Percentiles rank a stretch among this genome's conserved stretches.
These are phyloP conservation scores for Psophocarpus tetragonolobus DNA, from an alignment of 306 rosid genomes.

Conservation along the genomic window DNA sequence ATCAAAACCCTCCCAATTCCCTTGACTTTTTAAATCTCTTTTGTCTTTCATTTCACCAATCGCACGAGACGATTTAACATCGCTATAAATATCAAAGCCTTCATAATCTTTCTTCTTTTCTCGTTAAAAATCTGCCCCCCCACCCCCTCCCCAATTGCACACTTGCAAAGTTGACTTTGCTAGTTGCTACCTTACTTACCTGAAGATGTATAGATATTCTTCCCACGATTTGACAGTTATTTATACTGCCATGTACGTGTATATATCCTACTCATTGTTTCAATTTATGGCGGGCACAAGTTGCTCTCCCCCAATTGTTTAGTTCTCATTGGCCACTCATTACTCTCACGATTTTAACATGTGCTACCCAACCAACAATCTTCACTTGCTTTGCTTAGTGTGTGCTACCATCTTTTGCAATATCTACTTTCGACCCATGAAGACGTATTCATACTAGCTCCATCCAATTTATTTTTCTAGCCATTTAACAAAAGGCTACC, in stretches of 20 bases:
- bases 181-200: not conserved
- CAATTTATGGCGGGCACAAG: conserved; percentile 11
- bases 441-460: not conserved
- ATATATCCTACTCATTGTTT: conserved; percentile 15
- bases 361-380: conserved; percentile 29
- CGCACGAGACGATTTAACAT: not conserved
- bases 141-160: conserved; percentile 1
- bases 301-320: conserved; percentile 30
- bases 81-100: not conserved
- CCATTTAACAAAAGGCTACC: conserved; percentile 9
- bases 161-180: conserved; percentile 51
- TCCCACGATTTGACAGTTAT: conserved; percentile 44
- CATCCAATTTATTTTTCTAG: not conserved
- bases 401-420: conserved; percentile 31
- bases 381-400: no score
- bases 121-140: conserved; percentile 15
- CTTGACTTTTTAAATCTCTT: conserved; percentile 23
- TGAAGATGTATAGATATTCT: conserved; percentile 20
- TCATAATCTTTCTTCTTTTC: not conserved
- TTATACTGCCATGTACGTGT: conserved; percentile 39
- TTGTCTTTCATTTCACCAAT: conserved; percentile 24
- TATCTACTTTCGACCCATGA: conserved; percentile 2
- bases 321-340: conserved; percentile 32
- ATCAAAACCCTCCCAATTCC: conserved; percentile 24
- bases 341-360: conserved; percentile 31